Conservation (phyloP, 768 basidiomycete species). For the Rhodosporidiobolus sp. region DNA sequence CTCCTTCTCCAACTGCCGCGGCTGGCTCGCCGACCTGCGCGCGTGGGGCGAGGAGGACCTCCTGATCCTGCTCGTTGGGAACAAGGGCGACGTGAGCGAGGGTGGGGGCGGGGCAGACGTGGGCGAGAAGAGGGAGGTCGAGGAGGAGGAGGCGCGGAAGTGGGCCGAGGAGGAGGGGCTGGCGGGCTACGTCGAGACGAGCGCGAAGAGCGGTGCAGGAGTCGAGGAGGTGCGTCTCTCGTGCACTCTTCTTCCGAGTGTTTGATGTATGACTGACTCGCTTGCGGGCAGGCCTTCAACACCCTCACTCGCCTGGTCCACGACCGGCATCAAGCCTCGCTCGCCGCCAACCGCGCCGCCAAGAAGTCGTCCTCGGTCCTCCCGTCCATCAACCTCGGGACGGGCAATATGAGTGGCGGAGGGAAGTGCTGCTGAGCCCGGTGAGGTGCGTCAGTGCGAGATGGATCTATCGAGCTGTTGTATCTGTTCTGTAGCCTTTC, state of each 20-base stretch:
- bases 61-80: conserved; percentile 56
- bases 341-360: conserved; percentile 14
- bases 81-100: conserved; percentile 68
- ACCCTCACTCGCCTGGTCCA: conserved; percentile 26
- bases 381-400: background rate
- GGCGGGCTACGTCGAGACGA: conserved; percentile 40
- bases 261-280: too few relatives aligned
- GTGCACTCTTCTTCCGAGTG: background rate
- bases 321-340: conserved; percentile 7
- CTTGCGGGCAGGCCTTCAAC: conserved; percentile 26
- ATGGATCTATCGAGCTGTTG: too few relatives aligned
- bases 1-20: conserved; percentile 74
- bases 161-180: conserved; percentile 40
- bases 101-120: background rate
- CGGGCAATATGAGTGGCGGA: background rate
- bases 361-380: conserved; percentile 8
- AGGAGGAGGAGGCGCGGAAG: conserved; percentile 23
- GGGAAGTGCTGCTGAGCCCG: conserved; percentile 3
- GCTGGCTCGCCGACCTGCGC: conserved; percentile 89
- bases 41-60: conserved; percentile 87
- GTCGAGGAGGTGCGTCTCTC: conserved; percentile 38
- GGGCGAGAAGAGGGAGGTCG: conserved; percentile 35
- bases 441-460: too few relatives aligned
- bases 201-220: conserved; percentile 40
- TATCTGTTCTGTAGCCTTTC: too few relatives aligned